These are phyloP conservation scores for Gossypium sturtianum DNA, from an alignment of 345 rosid species.

Conservation along the genomic window DNA sequence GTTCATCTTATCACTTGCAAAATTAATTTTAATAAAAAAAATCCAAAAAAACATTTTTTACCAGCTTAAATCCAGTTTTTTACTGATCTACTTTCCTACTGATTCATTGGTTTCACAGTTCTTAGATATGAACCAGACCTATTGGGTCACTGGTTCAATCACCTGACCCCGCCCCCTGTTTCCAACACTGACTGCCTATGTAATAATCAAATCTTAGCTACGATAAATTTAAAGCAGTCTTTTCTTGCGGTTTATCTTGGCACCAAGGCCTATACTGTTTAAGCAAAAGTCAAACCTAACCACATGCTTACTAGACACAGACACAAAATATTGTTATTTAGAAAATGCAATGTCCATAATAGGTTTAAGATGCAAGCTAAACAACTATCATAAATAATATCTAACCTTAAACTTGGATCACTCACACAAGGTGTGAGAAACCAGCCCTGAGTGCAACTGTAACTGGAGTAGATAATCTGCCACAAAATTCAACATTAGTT, in stretches of 20 bases:
- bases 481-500: slow-evolving; percentile 17
- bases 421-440: slow-evolving; percentile 86
- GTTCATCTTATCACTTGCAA: background rate
- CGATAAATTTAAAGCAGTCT: background rate
- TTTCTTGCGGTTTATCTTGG: background rate
- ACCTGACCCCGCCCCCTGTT: background rate
- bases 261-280: background rate
- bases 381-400: background rate
- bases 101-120: background rate
- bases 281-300: background rate
- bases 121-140: background rate
- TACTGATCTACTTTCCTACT: background rate
- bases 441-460: slow-evolving; percentile 96
- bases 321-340: background rate
- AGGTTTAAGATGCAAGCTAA: background rate
- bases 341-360: background rate
- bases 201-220: background rate
- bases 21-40: too few species aligned
- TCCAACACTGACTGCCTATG: background rate
- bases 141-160: background rate
- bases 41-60: background rate
- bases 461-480: slow-evolving; percentile 90
- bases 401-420: slow-evolving; percentile 84
- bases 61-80: background rate
- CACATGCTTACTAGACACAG: background rate